These are phyloP conservation scores for Protomyces macrosporus DNA, from an alignment of 1,139 yeast genomes.

Conservation along the genomic window DNA sequence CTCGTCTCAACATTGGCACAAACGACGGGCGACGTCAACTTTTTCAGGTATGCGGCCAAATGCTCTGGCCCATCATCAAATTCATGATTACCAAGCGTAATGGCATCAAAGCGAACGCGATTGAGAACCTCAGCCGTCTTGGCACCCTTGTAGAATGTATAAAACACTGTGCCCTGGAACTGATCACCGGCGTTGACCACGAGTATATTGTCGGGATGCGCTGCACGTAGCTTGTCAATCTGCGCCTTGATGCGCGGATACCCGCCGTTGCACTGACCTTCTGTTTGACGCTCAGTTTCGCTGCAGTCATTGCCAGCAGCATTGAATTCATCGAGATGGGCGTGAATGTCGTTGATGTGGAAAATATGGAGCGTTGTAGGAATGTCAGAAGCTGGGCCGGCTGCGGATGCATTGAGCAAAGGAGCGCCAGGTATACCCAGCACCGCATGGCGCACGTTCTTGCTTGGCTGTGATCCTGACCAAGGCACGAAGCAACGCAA, in stretches of 20 bases:
- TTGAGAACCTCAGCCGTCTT: slow-evolving; percentile 21
- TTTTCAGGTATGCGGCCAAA: slow-evolving; percentile 14
- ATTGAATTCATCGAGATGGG: slow-evolving; percentile 21
- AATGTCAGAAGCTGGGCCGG: neutral
- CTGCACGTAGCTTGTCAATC: slow-evolving; percentile 3
- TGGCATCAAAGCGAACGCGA: slow-evolving; percentile 14
- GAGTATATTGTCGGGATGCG: slow-evolving; percentile 9
- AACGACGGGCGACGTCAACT: slow-evolving; percentile 18
- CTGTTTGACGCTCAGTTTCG: neutral
- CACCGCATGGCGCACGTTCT: too few species aligned
- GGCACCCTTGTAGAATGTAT: slow-evolving; percentile 16
- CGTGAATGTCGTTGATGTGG: slow-evolving; percentile 22
- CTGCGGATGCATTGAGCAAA: neutral
- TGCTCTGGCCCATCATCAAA: slow-evolving; percentile 25
- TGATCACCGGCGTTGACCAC: slow-evolving; percentile 23
- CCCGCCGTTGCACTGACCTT: slow-evolving; percentile 8
- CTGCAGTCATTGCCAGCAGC: slow-evolving; percentile 11
- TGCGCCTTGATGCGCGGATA: slow-evolving; percentile 21
- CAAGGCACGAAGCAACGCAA: too few species aligned
- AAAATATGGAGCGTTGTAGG: slow-evolving; percentile 6
- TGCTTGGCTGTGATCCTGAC: too few species aligned
- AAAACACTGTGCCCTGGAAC: slow-evolving; percentile 25
- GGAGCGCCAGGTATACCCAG: too few species aligned
- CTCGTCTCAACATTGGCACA: slow-evolving; percentile 21
- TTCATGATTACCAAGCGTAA: slow-evolving; percentile 23